A percentile compares a stretch with the other conserved stretches of the same genome.
These are phyloP conservation scores for Podospora anserina DNA, from an alignment of 495 filamentous ascomycete species.

Conservation along the genomic window DNA sequence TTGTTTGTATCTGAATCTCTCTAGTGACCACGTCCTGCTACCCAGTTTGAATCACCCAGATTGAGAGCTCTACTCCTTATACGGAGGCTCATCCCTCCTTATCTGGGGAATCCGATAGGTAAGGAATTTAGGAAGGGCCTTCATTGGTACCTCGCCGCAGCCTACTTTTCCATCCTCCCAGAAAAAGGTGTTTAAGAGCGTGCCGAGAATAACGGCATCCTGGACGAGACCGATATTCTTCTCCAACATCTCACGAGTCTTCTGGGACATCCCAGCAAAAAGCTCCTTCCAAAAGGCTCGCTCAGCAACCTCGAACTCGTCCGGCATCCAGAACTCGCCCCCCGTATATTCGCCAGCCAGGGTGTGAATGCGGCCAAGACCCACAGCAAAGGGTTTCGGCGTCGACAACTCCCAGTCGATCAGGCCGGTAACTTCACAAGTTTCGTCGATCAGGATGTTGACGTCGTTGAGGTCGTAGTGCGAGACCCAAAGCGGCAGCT, in stretches of 20 bases:
- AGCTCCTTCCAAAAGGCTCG: slow-evolving; percentile 16
- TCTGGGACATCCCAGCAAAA: slow-evolving; percentile 10
- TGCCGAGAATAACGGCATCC: slow-evolving; percentile 15
- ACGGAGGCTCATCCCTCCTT: slow-evolving; percentile 15
- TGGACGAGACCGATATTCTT: slow-evolving; percentile 15
- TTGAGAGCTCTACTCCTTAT: slow-evolving; percentile 10
- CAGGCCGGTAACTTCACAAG: neutral
- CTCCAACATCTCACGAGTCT: slow-evolving; percentile 9
- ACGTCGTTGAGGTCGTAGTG: slow-evolving; percentile 5
- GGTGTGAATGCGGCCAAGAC: slow-evolving; percentile 16
- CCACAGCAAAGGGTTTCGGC: slow-evolving; percentile 6
- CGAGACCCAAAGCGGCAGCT: slow-evolving; percentile 13
- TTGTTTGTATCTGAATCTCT: slow-evolving; percentile 8
- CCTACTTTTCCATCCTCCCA: slow-evolving; percentile 16
- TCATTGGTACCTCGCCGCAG: slow-evolving; percentile 6
- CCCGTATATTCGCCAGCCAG: slow-evolving; percentile 17
- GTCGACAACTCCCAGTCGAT: slow-evolving; percentile 6
- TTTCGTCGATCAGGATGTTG: slow-evolving; percentile 1
- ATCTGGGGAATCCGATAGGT: slow-evolving; percentile 19
- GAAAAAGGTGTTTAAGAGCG: slow-evolving; percentile 15
- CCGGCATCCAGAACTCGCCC: slow-evolving; percentile 16
- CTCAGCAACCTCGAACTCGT: slow-evolving; percentile 16
- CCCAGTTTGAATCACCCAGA: neutral
- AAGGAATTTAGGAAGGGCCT: slow-evolving; percentile 17
- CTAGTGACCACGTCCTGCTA: neutral